Evolutionary conservation across 139 green algal species (phyloP).

Genomic region (Chlamydomonas sphaeroides): DNA sequence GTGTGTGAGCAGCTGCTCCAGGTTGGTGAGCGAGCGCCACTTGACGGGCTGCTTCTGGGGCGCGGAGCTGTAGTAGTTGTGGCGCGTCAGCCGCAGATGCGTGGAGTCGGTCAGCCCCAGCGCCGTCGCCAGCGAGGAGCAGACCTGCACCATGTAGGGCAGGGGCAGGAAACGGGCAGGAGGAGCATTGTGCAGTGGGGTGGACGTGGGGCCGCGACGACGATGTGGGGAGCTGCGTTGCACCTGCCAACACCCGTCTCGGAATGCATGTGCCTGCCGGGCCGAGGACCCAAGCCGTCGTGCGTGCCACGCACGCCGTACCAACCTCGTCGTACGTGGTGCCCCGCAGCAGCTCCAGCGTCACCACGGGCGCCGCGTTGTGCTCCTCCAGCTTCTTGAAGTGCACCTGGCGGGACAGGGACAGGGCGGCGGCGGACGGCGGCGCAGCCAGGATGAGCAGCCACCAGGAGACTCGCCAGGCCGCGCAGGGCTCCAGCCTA

Average conservation of each 20-base stretch:
- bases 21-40: constrained; percentile 44
- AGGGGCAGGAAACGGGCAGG: too few relatives aligned
- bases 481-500: too few relatives aligned
- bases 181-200: too few relatives aligned
- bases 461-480: too few relatives aligned
- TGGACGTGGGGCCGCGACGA: too few relatives aligned
- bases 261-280: too few relatives aligned
- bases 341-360: constrained; percentile 87
- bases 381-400: constrained; percentile 51
- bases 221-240: too few relatives aligned
- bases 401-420: background rate
- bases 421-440: background rate
- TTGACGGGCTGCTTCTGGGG: constrained; percentile 64
- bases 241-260: background rate
- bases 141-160: background rate
- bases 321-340: constrained; percentile 86
- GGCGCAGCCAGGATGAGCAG: background rate
- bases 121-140: background rate
- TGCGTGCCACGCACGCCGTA: too few relatives aligned
- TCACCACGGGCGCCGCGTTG: constrained; percentile 71
- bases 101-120: constrained; percentile 46
- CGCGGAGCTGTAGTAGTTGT: constrained; percentile 84
- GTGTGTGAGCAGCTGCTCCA: constrained; percentile 47
- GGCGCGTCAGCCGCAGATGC: constrained; percentile 74
- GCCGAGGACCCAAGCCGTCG: too few relatives aligned